Evolutionary conservation across 129 eudicot genomes (phyloP), one percentile per base, ranked within the genome.

Genomic region (Lonicera japonica): DNA sequence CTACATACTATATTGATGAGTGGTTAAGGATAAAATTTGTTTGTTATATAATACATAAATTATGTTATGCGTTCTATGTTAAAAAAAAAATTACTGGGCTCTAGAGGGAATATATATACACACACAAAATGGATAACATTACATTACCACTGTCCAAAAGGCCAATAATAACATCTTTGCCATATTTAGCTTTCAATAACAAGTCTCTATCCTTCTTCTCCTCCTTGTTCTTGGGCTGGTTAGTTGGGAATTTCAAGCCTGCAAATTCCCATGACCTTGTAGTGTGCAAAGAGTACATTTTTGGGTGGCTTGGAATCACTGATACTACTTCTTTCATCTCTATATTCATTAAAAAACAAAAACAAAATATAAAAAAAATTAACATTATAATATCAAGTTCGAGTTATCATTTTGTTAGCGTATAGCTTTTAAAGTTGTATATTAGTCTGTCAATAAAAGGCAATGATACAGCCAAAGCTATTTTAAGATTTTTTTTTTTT

Each of bases 221-320:
- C 4, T 47, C 5, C 16, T 47, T 47, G 50, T 21, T n/a, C 4
- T 65, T 54, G 45, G 54, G 60, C n/a, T 70, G 61, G 20, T 24
- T 18, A 54, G 56, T 10, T 53, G n/a, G n/a, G n/a, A n/a, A n/a
- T 66, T 78, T 83, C 24, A 90, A 34, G 50, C 97, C 97, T 16
- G 84, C 51, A 78, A 90, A 90, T 55, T 77, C 94, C 97, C 97
- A 90, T 74, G 97, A 87, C 66, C 97, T 82, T 79, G 97, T 90
- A 21, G 97, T 90, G 55, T 90, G 97, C 84, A 87, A 40, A 34
- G 72, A 23, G 70, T 90, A 87, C 58, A 79, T 80, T 34, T 65
- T 66, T 55, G 94, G 88, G 58, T 74, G 70, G 80, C 97, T 87
- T 53, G 58, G 71, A 1, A 68, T 76, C 74, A 90, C 95, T 25